These are phyloP conservation scores for Solanum bulbocastanum DNA, from an alignment of 257 asterid species.

Conservation along the genomic window DNA sequence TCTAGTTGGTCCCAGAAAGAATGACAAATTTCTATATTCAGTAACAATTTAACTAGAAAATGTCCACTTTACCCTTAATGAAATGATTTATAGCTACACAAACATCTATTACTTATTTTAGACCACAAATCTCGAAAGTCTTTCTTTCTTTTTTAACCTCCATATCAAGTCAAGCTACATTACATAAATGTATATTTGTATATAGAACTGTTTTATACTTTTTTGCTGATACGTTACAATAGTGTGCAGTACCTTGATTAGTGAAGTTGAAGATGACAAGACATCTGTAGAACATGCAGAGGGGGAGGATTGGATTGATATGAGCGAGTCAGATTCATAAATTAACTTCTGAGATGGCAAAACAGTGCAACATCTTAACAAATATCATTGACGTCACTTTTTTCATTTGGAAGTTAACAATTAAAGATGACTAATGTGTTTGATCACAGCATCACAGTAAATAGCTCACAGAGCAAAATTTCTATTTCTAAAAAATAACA, in stretches of 20 bases:
- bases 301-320: neutral
- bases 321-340: neutral
- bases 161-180: neutral
- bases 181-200: neutral
- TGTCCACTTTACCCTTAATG: neutral
- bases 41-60: neutral
- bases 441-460: neutral
- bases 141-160: neutral
- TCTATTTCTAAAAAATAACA: neutral
- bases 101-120: no score
- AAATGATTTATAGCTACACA: neutral
- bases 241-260: neutral
- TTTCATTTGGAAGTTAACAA: neutral
- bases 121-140: neutral
- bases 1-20: neutral
- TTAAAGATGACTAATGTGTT: neutral
- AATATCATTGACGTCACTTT: neutral
- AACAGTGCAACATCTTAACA: neutral
- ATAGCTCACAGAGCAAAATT: neutral
- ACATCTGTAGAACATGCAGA: neutral
- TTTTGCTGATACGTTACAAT: neutral
- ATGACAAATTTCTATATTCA: neutral
- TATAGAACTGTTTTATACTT: neutral
- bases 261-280: neutral
- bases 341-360: neutral